Evolutionary conservation across 2,329 filamentous ascomycete species (phyloP).

Genomic region (Microdochium bolleyi): DNA sequence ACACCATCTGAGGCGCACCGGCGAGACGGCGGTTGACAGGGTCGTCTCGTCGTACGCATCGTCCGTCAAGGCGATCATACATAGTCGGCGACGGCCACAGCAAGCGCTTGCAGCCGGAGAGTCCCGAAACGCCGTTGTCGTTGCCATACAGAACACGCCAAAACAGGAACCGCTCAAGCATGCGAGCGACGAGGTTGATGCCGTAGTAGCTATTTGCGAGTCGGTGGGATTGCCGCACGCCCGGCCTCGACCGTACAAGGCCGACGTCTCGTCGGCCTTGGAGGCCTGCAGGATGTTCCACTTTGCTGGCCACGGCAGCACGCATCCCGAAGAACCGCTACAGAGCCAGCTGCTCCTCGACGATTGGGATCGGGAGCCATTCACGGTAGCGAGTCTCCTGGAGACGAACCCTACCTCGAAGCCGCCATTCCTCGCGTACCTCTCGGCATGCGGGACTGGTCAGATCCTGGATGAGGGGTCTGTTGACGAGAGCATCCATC

Average conservation of each 20-base stretch:
- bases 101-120: background rate
- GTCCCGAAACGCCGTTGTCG: background rate
- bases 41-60: slow-evolving; percentile 29
- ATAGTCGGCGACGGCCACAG: slow-evolving; percentile 8
- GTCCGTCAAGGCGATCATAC: slow-evolving; percentile 23
- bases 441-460: slow-evolving; percentile 28
- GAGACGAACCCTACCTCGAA: background rate
- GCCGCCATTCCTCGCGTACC: slow-evolving; percentile 23
- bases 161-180: background rate
- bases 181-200: too few species aligned
- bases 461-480: slow-evolving; percentile 10
- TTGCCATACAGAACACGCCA: background rate
- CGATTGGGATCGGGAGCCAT: background rate
- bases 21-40: slow-evolving; percentile 20
- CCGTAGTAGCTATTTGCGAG: background rate
- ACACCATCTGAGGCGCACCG: slow-evolving; percentile 10
- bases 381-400: background rate
- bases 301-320: too few species aligned
- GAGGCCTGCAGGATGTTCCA: background rate
- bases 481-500: slow-evolving; percentile 28
- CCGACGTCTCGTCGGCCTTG: background rate
- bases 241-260: background rate
- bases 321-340: too few species aligned
- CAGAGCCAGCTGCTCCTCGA: too few species aligned
- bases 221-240: background rate